Percentiles rank a stretch among this genome's conserved stretches.
These are phyloP conservation scores for Aquilaria agallochum DNA, from an alignment of 441 rosid genomes.

Conservation along the genomic window DNA sequence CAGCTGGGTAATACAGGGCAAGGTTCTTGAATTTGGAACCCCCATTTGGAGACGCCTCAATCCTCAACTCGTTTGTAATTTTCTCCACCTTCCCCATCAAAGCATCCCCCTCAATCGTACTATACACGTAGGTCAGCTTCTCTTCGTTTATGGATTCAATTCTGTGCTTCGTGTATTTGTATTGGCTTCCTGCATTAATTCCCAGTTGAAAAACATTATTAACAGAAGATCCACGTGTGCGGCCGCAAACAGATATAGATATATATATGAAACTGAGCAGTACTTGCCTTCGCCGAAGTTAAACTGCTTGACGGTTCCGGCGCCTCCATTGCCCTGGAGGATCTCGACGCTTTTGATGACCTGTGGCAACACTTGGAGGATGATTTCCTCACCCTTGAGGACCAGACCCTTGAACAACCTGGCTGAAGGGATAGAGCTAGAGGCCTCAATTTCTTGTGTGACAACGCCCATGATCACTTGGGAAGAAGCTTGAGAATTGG, in stretches of 20 bases:
- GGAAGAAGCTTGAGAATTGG: neutral
- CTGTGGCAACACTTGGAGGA: slow-evolving; percentile 27
- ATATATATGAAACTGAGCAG: too few relatives aligned
- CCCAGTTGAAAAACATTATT: neutral
- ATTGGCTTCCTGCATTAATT: slow-evolving; percentile 14
- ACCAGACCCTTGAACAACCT: slow-evolving; percentile 31
- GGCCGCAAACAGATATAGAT: too few relatives aligned
- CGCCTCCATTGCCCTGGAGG: slow-evolving; percentile 31
- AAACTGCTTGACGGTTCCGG: slow-evolving; percentile 27
- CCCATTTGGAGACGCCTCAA: slow-evolving; percentile 23
- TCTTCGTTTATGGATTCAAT: slow-evolving; percentile 30
- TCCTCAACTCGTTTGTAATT: slow-evolving; percentile 17
- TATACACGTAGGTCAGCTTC: slow-evolving; percentile 15
- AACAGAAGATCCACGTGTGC: neutral
- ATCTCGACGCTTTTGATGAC: slow-evolving; percentile 20
- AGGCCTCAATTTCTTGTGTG: slow-evolving; percentile 18
- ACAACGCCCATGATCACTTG: slow-evolving; percentile 15
- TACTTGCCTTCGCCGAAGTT: slow-evolving; percentile 19
- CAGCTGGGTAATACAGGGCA: slow-evolving; percentile 17
- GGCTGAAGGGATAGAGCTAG: slow-evolving; percentile 17
- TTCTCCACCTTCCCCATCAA: slow-evolving; percentile 20
- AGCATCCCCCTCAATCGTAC: slow-evolving; percentile 23
- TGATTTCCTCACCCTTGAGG: slow-evolving; percentile 20
- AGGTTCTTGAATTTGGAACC: slow-evolving; percentile 24
- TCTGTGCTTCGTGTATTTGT: slow-evolving; percentile 27